Percentiles rank a stretch among this genome's conserved stretches.
These are phyloP conservation scores for Paramecium pentaurelia DNA, from an alignment of 73 alveolate genomes.

Conservation along the genomic window DNA sequence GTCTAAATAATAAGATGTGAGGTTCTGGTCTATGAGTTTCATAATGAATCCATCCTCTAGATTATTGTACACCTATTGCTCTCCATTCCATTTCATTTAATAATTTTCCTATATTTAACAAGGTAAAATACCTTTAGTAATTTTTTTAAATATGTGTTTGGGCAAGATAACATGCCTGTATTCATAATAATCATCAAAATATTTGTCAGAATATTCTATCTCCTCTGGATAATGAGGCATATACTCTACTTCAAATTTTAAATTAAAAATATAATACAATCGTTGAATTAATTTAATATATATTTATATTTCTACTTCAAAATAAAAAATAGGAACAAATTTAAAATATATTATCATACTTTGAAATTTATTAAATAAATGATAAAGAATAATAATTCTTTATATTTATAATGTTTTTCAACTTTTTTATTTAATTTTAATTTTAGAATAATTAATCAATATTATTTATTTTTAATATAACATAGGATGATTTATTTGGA, in stretches of 20 bases:
- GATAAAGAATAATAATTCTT: background rate
- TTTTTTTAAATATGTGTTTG: conserved; percentile 70
- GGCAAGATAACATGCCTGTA: conserved; percentile 87
- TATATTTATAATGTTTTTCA: background rate
- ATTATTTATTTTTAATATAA: no score
- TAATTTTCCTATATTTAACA: conserved; percentile 74
- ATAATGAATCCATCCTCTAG: conserved; percentile 94
- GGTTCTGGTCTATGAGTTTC: conserved; percentile 96
- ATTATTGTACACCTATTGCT: conserved; percentile 88
- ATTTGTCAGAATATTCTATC: conserved; percentile 90
- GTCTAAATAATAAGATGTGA: conserved; percentile 90
- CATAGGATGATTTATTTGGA: background rate
- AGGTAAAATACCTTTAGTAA: conserved; percentile 72
- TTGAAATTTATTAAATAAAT: background rate
- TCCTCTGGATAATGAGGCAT: conserved; percentile 95
- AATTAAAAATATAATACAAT: background rate
- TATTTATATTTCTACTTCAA: background rate
- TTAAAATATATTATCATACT: background rate
- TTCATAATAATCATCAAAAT: conserved; percentile 84
- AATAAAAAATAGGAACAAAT: background rate
- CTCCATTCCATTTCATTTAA: conserved; percentile 92
- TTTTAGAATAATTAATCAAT: background rate
- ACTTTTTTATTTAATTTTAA: background rate
- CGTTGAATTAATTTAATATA: background rate
- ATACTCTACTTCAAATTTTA: conserved; percentile 6